Base-by-base conservation (phyloP, 148 eudicot genomes). In the Arbutus unedo region DNA sequence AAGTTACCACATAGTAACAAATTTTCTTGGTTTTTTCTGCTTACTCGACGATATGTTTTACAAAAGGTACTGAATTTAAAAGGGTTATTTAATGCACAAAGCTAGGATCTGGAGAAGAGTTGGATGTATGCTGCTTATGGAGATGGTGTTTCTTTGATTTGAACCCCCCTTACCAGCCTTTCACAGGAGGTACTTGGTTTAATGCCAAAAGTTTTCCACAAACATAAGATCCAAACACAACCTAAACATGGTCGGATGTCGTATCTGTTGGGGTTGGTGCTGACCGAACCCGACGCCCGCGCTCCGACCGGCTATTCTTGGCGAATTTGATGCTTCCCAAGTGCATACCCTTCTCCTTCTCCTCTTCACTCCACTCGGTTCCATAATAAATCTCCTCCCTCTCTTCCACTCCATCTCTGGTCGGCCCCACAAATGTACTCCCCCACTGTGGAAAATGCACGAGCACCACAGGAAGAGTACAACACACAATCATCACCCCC, bases 391-490 rank as follows among this genome's bases (percentile, higher is more conserved):
- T 13, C 67, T 88, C 91, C 79, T 91, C 93, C 2, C 76, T 44
- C 25, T 75, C 79, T 41, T 50, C 41, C 6, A 79, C 54, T 0
- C 13, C 67, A 57, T 79, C 74, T 49, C 84, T 81, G 0, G 81
- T 19, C 6, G 91, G 83, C 3, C 88, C 87, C 0, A 85, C 25
- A 45, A 90, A 87, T 92, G 90, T 90, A 70, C 92, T 82, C 0
- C 93, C 93, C 93, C 93, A 90, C 50, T 90, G 93, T 15, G 93
- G 92, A 73, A 91, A 91, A 75, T 91, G 90, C 50, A 91, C 64
- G 16, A 88, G 21, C 6, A 78, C 21, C 64, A 88, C 88, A 0
- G 93, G 92, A 3, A 91, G 76, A 0, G 92, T 91, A 81, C 92
- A 91, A 0, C 79, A 81, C 43, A 87, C 72, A 2, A 83, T 86